These are phyloP conservation scores for Pichia cactophila DNA, from an alignment of 1,139 yeast genomes.

Conservation along the genomic window DNA sequence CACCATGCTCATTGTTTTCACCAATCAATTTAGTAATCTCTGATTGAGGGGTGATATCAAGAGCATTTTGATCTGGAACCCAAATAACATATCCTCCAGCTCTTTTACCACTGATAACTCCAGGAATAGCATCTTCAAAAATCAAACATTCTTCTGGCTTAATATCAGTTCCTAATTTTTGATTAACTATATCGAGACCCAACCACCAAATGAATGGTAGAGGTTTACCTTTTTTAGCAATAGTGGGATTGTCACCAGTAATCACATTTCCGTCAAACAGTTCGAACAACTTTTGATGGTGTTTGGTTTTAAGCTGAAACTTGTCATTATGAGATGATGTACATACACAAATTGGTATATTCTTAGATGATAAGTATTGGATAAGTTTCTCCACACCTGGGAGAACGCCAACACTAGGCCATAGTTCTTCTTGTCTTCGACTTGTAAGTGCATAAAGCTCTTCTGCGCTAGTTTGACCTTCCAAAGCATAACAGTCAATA, in stretches of 20 bases:
- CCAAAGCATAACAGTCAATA: slow-evolving; percentile 60
- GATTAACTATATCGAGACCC: slow-evolving; percentile 43
- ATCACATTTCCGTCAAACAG: slow-evolving; percentile 63
- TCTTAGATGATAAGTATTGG: slow-evolving; percentile 36
- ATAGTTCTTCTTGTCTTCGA: slow-evolving; percentile 44
- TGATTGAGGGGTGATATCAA: slow-evolving; percentile 34
- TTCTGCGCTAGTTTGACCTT: slow-evolving; percentile 48
- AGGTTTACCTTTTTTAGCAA: slow-evolving; percentile 86
- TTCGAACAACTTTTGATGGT: slow-evolving; percentile 52
- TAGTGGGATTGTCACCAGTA: slow-evolving; percentile 81
- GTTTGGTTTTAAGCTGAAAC: slow-evolving; percentile 60
- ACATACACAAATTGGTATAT: slow-evolving; percentile 84
- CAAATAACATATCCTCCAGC: slow-evolving; percentile 85
- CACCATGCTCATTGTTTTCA: slow-evolving; percentile 39
- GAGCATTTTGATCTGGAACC: slow-evolving; percentile 71
- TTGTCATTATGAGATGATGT: slow-evolving; percentile 68
- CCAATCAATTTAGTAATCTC: slow-evolving; percentile 38
- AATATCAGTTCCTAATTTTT: slow-evolving; percentile 35
- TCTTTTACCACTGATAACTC: slow-evolving; percentile 73
- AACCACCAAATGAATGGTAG: slow-evolving; percentile 85
- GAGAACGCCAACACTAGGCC: slow-evolving; percentile 59
- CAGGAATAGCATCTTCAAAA: slow-evolving; percentile 92
- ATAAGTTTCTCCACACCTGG: slow-evolving; percentile 82
- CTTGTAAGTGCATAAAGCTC: slow-evolving; percentile 48
- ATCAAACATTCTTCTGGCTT: slow-evolving; percentile 72